phyloP scores from a whole-genome alignment of 768 basidiomycete species.

The Psilocybe cubensis region DNA sequence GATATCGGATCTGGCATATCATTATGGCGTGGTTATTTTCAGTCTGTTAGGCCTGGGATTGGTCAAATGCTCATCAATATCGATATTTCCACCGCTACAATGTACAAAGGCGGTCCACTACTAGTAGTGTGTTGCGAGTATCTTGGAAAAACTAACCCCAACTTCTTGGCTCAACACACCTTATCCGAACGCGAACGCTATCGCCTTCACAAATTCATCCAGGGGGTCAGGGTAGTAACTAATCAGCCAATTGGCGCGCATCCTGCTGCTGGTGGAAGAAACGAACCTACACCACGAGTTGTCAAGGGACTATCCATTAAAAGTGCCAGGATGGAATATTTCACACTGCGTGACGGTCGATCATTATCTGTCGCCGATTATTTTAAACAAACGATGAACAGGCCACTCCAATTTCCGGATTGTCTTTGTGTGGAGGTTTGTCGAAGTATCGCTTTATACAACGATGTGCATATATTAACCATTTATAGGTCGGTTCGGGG shows the following conservation, averaged over 20 bases:
- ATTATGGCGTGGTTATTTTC: conserved; percentile 84
- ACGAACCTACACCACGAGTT: conserved; percentile 50
- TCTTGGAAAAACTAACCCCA: conserved; percentile 35
- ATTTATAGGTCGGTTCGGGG: conserved; percentile 59
- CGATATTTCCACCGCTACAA: conserved; percentile 79
- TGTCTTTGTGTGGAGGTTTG: conserved; percentile 71
- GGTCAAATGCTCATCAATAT: conserved; percentile 75
- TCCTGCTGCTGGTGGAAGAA: conserved; percentile 20
- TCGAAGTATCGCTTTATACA: neutral
- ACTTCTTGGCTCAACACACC: conserved; percentile 35
- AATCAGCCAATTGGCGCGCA: conserved; percentile 25
- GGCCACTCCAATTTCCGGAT: conserved; percentile 60
- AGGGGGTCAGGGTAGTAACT: conserved; percentile 36
- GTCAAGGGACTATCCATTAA: conserved; percentile 60
- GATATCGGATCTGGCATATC: conserved; percentile 66
- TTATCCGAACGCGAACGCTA: conserved; percentile 62
- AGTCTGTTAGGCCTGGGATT: conserved; percentile 73
- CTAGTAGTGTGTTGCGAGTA: conserved; percentile 62
- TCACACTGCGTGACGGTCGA: conserved; percentile 60
- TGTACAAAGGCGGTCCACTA: conserved; percentile 71
- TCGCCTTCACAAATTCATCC: conserved; percentile 42
- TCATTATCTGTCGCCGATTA: conserved; percentile 62
- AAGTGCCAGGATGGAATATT: conserved; percentile 58
- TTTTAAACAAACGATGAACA: conserved; percentile 57
- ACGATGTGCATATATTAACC: neutral